Evolutionary conservation across 2,329 filamentous ascomycete genomes (phyloP), one percentile per base, ranked within the genome.

Genomic region (Didymella sp.): DNA sequence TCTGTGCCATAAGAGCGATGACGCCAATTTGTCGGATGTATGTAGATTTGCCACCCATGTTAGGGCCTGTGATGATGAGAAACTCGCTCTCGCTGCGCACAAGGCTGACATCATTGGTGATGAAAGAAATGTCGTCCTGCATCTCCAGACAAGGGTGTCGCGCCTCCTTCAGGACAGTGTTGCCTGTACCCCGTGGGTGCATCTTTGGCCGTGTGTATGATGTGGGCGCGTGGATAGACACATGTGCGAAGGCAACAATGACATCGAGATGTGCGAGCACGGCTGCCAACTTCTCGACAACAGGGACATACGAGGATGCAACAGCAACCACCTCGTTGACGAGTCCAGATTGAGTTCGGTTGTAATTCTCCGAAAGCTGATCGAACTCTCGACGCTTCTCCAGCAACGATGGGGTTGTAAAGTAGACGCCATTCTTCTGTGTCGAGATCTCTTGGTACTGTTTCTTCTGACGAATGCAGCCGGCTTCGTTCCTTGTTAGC

Each of bases 31-130:
- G 95, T 17, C 96, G 90, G 72, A 99, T 99, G 75, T 97, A 99
- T 0, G 94, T 99, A 8, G 92, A 96, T 79, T 99, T 99, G 68
- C 95, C 95, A 66, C 95, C 96, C 95, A 99, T 99, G 78, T 99
- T 99, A 47, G 95, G 95, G 0, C 95, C 95, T 0, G 94, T 98
- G 73, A 98, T 97, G 79, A 97, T 94, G 35, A 97, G 83, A 78
- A 99, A 98, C 3, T 94, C 92, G 0, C 92, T 96, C 44, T 85
- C 83, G 55, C 88, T 88, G 8, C 92, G 88, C 5, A 86, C 83
- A 33, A 99, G 86, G 50, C 88, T 87, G 21, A 98, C 91, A 67
- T 99, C 94, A 75, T 99, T 99, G 54, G 94, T 97, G 77, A 99
- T 99, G 80, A 99, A 99, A 61, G 94, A 93, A 38, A 99, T 89